Base-by-base conservation (phyloP, 2,329 filamentous ascomycete species). In the Teratosphaeriaceae sp. region DNA sequence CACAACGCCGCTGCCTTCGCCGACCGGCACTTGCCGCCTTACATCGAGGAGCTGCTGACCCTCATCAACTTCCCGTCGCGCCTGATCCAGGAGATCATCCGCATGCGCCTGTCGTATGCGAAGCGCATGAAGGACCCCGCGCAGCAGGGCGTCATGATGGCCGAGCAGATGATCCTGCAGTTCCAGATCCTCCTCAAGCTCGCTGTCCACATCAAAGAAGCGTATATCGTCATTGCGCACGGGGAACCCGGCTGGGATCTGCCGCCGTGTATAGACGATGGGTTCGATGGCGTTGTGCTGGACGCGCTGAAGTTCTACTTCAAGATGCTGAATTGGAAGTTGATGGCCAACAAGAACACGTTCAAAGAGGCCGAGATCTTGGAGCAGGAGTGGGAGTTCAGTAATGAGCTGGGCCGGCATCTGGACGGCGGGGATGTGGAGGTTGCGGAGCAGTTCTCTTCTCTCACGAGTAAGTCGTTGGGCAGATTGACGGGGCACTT, bases 341-440 rank as follows among this genome's bases (percentile, higher is more conserved):
- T 98, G 41, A 89, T 85, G 55, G 87, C 88, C 43, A 97, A 97
- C 71, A 97, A 96, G 65, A 98, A 97, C 67, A 96, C 89, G 0
- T 98, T 98, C 76, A 97, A 97, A 62, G 92, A 98, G 65, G 92
- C 92, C 5, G 92, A 98, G 71, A 84, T 98, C 51, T 70, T 98
- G 37, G 94, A 96, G 61, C 88, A 95, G 58, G 92, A 98, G 66
- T 98, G 92, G 92, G 88, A 88, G 44, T 97, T 97, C 59, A 94
- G 86, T 41, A 97, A 97, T 58, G 82, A 89, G 56, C 87, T 98
- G 44, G 92, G 90, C 20, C 80, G 86, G 38, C 85, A 92, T 61
- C 76, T 98, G n/a, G 83, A 94, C 54, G 85, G 87, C 22, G 94
- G 92, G 49, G 88, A 97, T 62, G 85, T 97, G 30, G 90, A 97